Evolutionary conservation across 495 filamentous ascomycete genomes (phyloP), one percentile per base, ranked within the genome.

Genomic region (Lophiostoma macrostomum): DNA sequence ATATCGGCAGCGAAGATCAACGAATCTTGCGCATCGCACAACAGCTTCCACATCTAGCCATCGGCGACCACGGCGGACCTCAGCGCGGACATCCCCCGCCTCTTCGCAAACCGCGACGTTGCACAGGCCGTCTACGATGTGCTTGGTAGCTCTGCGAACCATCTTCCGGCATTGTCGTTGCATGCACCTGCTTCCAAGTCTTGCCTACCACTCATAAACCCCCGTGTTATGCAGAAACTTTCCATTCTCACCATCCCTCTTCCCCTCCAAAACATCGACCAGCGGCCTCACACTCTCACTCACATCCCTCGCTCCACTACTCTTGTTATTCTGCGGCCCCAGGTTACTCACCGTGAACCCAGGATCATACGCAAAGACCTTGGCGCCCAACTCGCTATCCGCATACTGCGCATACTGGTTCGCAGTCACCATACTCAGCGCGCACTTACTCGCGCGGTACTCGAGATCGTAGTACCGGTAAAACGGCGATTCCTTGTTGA

Each of bases 281-380:
- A 73, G 42, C 22, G 45, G 53, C 37, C 18, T 28, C 36, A 50
- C 45, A 34, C 42, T 41, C 20, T 47, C 35, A 12, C 37, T 55
- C 28, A 64, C 61, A 7, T 64, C 63, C 14, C 60, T 64, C 32
- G 56, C 60, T 2, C 69, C 69, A 44, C 29, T 36, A 45, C 37
- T 47, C 36, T 16, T n/a, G 8, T n/a, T 58, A 46, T 66, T 66
- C 20, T 59, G 29, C 24, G 53, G 57, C 20, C 71, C 56, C 37
- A 76, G 48, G 16, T 67, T 70, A 14, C 64, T 69, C 36, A 60
- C 55, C 41, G 71, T 70, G 8, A 73, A 62, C 10, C 64, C 64
- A 0, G 62, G 64, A 37, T 39, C 32, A 30, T 37, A 52, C 4
- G 41, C 22, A 40, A 73, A 73, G 3, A 71, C 53, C 50, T 62